Conservation (phyloP, 495 filamentous ascomycete species). For the Daldinia bambusicola region DNA sequence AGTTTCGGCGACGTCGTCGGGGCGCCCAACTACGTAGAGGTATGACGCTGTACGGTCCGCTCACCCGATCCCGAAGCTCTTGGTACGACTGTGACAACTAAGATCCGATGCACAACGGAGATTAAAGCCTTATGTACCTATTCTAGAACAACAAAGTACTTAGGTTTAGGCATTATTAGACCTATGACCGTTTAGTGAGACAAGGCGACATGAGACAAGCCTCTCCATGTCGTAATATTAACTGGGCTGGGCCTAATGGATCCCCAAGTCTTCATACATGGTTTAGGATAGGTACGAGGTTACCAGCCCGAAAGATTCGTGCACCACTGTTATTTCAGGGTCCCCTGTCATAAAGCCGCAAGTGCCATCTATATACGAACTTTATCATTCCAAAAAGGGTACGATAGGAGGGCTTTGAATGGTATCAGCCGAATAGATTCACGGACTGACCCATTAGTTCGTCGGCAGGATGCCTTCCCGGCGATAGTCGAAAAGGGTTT, state of each 20-base stretch:
- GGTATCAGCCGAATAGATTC: background rate
- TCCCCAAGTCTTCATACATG: background rate
- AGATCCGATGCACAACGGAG: background rate
- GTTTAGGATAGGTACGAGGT: background rate
- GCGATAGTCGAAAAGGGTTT: background rate
- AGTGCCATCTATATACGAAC: background rate
- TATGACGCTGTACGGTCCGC: too few species aligned
- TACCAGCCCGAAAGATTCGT: background rate
- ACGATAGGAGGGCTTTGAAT: background rate
- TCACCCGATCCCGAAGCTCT: background rate
- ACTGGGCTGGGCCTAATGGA: background rate
- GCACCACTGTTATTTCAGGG: background rate
- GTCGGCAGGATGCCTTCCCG: background rate
- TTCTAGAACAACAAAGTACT: background rate
- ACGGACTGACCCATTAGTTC: background rate
- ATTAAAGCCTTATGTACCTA: background rate
- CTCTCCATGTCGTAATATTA: background rate
- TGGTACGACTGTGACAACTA: background rate
- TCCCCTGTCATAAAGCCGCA: background rate
- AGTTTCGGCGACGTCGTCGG: background rate
- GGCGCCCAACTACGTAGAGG: background rate
- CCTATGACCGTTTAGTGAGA: conserved; percentile 1
- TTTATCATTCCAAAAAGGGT: background rate
- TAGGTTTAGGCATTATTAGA: background rate
- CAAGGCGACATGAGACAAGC: background rate